A percentile compares a stretch with the other conserved stretches of the same genome.
These are phyloP conservation scores for Apiotrichum veenhuisii DNA, from an alignment of 1,284 basidiomycete genomes.

Conservation along the genomic window DNA sequence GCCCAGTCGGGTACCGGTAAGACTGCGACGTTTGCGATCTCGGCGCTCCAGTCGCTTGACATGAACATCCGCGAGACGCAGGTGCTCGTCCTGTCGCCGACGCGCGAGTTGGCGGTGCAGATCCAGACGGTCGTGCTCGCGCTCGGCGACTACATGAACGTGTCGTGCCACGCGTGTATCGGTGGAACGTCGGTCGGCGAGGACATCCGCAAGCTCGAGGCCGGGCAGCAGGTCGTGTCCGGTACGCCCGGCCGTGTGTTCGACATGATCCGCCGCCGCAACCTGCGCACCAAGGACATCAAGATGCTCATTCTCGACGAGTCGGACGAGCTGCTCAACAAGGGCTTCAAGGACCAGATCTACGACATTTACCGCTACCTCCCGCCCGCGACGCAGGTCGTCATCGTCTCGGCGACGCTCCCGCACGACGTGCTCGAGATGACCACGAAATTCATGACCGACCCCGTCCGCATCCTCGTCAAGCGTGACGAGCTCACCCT, in stretches of 20 bases:
- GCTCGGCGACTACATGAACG: slow-evolving; percentile 98
- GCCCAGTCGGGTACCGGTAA: slow-evolving; percentile 99
- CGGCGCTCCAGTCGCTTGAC: slow-evolving; percentile 91
- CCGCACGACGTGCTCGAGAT: slow-evolving; percentile 98
- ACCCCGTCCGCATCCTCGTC: slow-evolving; percentile 91
- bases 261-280: slow-evolving; percentile 97
- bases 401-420: slow-evolving; percentile 89
- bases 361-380: slow-evolving; percentile 99
- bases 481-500: slow-evolving; percentile 99
- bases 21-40: slow-evolving; percentile 96
- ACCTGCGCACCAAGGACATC: slow-evolving; percentile 93
- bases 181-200: slow-evolving; percentile 97
- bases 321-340: slow-evolving; percentile 94
- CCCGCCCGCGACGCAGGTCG: slow-evolving; percentile 96
- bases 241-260: slow-evolving; percentile 98
- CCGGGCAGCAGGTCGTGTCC: slow-evolving; percentile 95
- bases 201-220: slow-evolving; percentile 96
- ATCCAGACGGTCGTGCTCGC: slow-evolving; percentile 98
- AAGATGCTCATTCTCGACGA: slow-evolving; percentile 99
- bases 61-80: slow-evolving; percentile 93
- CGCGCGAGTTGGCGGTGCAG: slow-evolving; percentile 92
- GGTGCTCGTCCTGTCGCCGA: slow-evolving; percentile 90
- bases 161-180: slow-evolving; percentile 98
- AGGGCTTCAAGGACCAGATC: slow-evolving; percentile 99
- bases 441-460: slow-evolving; percentile 99